Evolutionary conservation across 306 rosid species (phyloP).

Genomic region (Begonia fuchsioides): DNA sequence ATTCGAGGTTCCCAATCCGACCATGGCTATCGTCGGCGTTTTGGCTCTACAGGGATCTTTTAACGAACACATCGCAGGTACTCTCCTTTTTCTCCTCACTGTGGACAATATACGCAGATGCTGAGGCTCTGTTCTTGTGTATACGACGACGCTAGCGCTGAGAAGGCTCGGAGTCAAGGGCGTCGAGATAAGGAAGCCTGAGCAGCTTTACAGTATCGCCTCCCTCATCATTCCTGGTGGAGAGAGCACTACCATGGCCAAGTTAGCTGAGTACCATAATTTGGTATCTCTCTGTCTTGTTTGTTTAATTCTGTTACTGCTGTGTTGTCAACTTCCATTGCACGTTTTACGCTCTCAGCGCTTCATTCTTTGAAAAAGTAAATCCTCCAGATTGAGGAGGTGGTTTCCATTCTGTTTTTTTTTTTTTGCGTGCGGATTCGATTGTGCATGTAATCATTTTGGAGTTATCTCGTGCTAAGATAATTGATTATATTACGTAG

Average conservation of each 20-base stretch:
- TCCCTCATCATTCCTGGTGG: constrained; percentile 95
- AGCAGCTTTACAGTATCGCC: constrained; percentile 53
- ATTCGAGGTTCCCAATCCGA: background rate
- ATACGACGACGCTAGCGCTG: constrained; percentile 30
- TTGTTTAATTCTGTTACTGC: background rate
- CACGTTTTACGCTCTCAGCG: background rate
- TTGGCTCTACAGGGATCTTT: constrained; percentile 90
- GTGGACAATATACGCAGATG: background rate
- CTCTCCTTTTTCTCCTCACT: background rate
- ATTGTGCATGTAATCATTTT: too few species aligned
- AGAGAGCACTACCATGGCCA: constrained; percentile 97
- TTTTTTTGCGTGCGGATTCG: too few species aligned
- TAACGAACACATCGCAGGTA: constrained; percentile 89
- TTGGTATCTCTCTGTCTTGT: constrained; percentile 25
- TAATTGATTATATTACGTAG: too few species aligned
- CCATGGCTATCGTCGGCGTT: constrained; percentile 83
- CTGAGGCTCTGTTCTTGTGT: background rate
- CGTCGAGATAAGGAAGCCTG: constrained; percentile 77
- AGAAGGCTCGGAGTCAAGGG: constrained; percentile 82
- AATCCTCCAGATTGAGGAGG: too few species aligned
- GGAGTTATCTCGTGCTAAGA: too few species aligned
- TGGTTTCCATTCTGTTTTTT: too few species aligned
- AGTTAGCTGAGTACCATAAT: constrained; percentile 79
- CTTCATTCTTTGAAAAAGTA: too few species aligned
- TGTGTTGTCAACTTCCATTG: background rate